These are phyloP conservation scores for Cercospora sesami DNA, from an alignment of 2,329 filamentous ascomycete genomes.

Conservation along the genomic window DNA sequence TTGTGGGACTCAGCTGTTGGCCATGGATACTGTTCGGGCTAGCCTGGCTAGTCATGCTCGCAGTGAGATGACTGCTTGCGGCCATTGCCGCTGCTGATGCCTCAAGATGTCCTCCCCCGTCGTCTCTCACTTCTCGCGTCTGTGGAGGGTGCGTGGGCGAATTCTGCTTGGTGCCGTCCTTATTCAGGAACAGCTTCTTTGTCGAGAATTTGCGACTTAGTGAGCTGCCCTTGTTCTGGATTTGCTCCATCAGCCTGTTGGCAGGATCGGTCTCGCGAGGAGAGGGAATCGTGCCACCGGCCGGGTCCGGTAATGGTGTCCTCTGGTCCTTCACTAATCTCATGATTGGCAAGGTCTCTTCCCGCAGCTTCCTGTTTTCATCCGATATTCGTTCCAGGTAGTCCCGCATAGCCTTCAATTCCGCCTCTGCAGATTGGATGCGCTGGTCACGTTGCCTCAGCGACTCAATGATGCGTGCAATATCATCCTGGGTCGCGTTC, in stretches of 20 bases:
- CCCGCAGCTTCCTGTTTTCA: constrained; percentile 82
- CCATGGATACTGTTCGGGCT: constrained; percentile 41
- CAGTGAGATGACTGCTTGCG: constrained; percentile 53
- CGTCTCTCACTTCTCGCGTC: constrained; percentile 37
- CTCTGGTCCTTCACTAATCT: constrained; percentile 89
- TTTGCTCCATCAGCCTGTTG: constrained; percentile 30
- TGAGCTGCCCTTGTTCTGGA: constrained; percentile 45
- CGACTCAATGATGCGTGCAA: constrained; percentile 85
- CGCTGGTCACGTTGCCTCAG: constrained; percentile 87
- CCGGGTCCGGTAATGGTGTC: constrained; percentile 71
- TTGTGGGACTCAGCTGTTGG: constrained; percentile 51
- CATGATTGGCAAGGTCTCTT: constrained; percentile 87
- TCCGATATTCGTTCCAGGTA: constrained; percentile 59
- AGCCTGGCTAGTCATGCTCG: constrained; percentile 48
- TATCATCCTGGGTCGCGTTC: constrained; percentile 87
- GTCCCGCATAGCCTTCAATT: constrained; percentile 71
- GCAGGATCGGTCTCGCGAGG: constrained; percentile 35
- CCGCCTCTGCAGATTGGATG: constrained; percentile 77
- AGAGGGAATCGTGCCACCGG: constrained; percentile 37
- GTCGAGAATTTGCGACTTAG: constrained; percentile 56
- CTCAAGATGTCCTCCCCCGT: constrained; percentile 43
- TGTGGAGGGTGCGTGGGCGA: constrained; percentile 50
- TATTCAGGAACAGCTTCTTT: constrained; percentile 52
- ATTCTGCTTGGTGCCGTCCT: constrained; percentile 50
- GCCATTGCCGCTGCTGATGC: constrained; percentile 54